Evolutionary conservation across 345 rosid species (phyloP), one percentile per base, ranked within the genome.

Genomic region (Alliaria petiolata): DNA sequence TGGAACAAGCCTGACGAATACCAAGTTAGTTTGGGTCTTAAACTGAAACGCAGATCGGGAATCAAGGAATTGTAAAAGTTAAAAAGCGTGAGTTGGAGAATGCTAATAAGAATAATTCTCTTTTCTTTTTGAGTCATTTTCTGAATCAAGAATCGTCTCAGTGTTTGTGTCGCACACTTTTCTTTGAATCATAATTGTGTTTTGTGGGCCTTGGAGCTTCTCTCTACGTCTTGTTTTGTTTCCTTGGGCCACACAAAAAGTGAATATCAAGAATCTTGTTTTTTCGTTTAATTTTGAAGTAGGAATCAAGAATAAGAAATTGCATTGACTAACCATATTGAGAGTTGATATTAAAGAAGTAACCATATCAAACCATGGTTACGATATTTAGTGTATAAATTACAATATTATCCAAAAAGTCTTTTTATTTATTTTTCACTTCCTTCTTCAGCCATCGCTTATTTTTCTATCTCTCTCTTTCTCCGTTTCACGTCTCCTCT

Each of bases 81-180:
- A 55, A 68, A 43, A 22, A 44, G 16, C 12, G 17, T 59, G 74
- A 69, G 47, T 36, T 42, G 22, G 53, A 30, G 54, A 71, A 40
- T 71, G 54, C 51, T 71, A 44, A 20, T n/a, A 28, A 49, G 67
- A n/a, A n/a, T n/a, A n/a, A n/a, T n/a, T 70, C 67, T 25, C 53
- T 49, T 17, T 17, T 50, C 68, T 49, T 51, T 70, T 50, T 31
- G 69, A 62, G 76, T 62, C 76, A 52, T 52, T 51, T 9, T 61
- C 66, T 28, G 25, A 61, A 20, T 13, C 31, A 42, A 61, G 65
- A 61, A 71, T 71, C 54, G 46, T 63, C 47, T 71, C 68, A 33
- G 64, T 63, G 70, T 63, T 54, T 55, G 76, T 63, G 57, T 64
- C 57, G n/a, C 57, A n/a, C n/a, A 72, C 70, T 72, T 72, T 72